Evolutionary conservation across 1,284 basidiomycete species (phyloP).

Genomic region (Cutaneotrichosporon mucoides): DNA sequence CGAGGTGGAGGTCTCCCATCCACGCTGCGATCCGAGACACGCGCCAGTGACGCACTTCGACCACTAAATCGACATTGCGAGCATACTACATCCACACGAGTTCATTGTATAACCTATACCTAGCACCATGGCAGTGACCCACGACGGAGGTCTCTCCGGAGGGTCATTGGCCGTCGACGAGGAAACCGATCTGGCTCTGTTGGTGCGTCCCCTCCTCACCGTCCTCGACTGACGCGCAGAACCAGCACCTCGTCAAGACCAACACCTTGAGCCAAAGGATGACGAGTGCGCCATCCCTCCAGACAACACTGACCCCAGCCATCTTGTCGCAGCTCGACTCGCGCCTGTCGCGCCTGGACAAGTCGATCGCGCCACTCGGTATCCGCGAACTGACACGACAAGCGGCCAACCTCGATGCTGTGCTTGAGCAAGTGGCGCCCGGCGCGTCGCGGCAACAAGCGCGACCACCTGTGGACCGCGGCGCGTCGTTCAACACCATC

Average conservation of each 20-base stretch:
- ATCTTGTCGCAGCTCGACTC: slow-evolving; percentile 47
- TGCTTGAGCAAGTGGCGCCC: slow-evolving; percentile 2
- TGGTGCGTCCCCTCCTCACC: slow-evolving; percentile 23
- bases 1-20: too few species aligned
- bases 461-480: not conserved
- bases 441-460: not conserved
- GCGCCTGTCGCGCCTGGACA: slow-evolving; percentile 45
- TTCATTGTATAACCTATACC: too few species aligned
- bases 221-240: slow-evolving; percentile 22
- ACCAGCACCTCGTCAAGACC: slow-evolving; percentile 49
- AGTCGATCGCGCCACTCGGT: slow-evolving; percentile 46
- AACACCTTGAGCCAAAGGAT: slow-evolving; percentile 47
- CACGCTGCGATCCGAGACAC: too few species aligned
- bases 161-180: slow-evolving; percentile 39
- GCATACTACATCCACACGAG: too few species aligned
- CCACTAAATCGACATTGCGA: too few species aligned
- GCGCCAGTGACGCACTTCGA: too few species aligned
- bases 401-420: slow-evolving; percentile 10
- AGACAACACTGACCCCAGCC: slow-evolving; percentile 17
- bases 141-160: not conserved
- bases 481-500: not conserved
- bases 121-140: slow-evolving; percentile 9
- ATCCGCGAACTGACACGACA: slow-evolving; percentile 37
- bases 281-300: slow-evolving; percentile 32
- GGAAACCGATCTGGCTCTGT: slow-evolving; percentile 46